These are phyloP conservation scores for Solanum megistacrolobum DNA, from an alignment of 257 asterid genomes.

Conservation along the genomic window DNA sequence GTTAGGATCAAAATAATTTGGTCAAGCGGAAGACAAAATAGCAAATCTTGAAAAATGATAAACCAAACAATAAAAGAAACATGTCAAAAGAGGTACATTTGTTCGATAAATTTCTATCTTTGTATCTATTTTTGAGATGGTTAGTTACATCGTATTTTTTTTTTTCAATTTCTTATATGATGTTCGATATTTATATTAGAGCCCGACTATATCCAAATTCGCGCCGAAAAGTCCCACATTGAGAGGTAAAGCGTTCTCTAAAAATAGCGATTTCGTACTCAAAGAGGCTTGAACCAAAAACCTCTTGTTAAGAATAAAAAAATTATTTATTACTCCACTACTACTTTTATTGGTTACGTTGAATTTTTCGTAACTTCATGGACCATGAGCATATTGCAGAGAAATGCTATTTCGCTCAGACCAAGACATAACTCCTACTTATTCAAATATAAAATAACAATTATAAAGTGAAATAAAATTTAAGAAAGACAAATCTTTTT, in stretches of 20 bases:
- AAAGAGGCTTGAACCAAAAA: background rate
- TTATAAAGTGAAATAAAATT: background rate
- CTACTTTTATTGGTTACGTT: background rate
- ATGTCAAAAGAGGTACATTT: no score
- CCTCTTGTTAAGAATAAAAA: fast-evolving
- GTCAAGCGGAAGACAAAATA: no score
- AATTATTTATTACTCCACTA: no score
- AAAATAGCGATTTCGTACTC: background rate
- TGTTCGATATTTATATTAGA: no score
- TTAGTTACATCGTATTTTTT: fast-evolving
- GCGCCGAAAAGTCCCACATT: background rate
- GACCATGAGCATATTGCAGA: background rate
- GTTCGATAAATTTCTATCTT: no score
- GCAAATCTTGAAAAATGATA: no score
- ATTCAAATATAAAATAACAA: background rate
- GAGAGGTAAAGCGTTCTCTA: no score
- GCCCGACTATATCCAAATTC: background rate
- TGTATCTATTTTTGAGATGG: background rate
- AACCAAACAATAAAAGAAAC: background rate
- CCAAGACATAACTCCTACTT: background rate
- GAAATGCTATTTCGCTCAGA: background rate
- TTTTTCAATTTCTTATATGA: fast-evolving
- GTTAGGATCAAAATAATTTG: background rate
- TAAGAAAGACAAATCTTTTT: background rate
- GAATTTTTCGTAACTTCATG: background rate